Evolutionary conservation across 75 land plant genomes (phyloP).

Genomic region (Pinus taeda): DNA sequence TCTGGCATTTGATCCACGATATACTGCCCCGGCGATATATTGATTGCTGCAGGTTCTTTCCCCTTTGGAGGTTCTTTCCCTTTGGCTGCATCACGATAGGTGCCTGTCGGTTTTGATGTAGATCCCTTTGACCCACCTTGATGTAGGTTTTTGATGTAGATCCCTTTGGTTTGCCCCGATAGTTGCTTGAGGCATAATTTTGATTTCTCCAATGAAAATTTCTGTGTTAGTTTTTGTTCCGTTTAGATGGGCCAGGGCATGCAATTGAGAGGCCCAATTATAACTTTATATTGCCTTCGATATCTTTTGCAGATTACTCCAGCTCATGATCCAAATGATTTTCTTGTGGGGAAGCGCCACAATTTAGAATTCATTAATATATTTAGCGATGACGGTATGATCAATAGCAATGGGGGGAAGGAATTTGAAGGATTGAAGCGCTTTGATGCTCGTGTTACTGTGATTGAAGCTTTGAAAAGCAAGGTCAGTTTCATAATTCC

Average conservation of each 20-base stretch:
- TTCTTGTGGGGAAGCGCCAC: conserved; percentile 90
- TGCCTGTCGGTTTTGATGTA: too few relatives aligned
- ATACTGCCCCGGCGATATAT: too few relatives aligned
- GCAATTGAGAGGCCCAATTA: neutral
- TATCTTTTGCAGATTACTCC: conserved; percentile 81
- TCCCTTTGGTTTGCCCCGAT: neutral
- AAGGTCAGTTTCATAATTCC: conserved; percentile 45
- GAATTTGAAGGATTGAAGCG: conserved; percentile 85
- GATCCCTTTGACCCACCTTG: too few relatives aligned
- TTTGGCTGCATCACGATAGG: too few relatives aligned
- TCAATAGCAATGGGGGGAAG: conserved; percentile 78
- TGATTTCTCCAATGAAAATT: neutral
- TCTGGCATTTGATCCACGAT: too few relatives aligned
- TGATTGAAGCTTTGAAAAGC: conserved; percentile 60
- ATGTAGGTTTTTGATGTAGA: too few relatives aligned
- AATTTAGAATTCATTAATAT: conserved; percentile 84
- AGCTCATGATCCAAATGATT: conserved; percentile 99
- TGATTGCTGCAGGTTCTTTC: too few relatives aligned
- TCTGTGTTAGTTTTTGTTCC: neutral
- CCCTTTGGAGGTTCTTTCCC: too few relatives aligned
- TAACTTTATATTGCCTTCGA: neutral
- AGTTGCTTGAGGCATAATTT: neutral
- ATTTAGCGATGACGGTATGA: conserved; percentile 92
- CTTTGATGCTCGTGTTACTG: conserved; percentile 80
- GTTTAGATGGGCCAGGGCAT: neutral